These are phyloP conservation scores for Fragaria iinumae DNA, from an alignment of 306 rosid species.

Conservation along the genomic window DNA sequence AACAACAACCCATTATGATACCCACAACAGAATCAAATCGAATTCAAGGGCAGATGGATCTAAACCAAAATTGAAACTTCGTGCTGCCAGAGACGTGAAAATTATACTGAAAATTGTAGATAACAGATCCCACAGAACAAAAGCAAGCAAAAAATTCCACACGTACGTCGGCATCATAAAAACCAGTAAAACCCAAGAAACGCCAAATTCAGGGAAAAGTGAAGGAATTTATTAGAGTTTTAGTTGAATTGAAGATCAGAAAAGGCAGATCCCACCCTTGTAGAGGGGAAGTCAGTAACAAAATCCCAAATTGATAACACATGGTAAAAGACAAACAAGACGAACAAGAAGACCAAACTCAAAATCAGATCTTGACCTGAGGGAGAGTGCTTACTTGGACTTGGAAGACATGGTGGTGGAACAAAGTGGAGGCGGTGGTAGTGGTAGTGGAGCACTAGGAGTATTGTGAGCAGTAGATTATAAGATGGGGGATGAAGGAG, in stretches of 20 bases:
- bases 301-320: conserved; percentile 14
- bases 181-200: conserved; percentile 19
- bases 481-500: conserved; percentile 11
- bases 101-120: background rate
- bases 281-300: conserved; percentile 16
- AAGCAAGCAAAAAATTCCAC: background rate
- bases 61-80: conserved; percentile 27
- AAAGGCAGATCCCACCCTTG: conserved; percentile 44
- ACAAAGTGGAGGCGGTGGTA: conserved; percentile 19
- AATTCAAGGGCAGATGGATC: conserved; percentile 36
- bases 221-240: background rate
- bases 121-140: conserved; percentile 16
- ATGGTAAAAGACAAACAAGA: background rate
- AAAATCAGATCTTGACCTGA: conserved; percentile 51
- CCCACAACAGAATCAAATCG: background rate
- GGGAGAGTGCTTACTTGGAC: conserved; percentile 55
- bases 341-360: background rate
- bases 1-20: conserved; percentile 13
- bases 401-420: conserved; percentile 67
- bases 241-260: conserved; percentile 7
- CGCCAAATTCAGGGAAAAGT: conserved; percentile 2
- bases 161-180: conserved; percentile 11
- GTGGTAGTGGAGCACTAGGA: conserved; percentile 14
- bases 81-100: conserved; percentile 2
- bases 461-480: conserved; percentile 1